These are phyloP conservation scores for Geotrichum candidum DNA, from an alignment of 1,139 yeast genomes.

Conservation along the genomic window DNA sequence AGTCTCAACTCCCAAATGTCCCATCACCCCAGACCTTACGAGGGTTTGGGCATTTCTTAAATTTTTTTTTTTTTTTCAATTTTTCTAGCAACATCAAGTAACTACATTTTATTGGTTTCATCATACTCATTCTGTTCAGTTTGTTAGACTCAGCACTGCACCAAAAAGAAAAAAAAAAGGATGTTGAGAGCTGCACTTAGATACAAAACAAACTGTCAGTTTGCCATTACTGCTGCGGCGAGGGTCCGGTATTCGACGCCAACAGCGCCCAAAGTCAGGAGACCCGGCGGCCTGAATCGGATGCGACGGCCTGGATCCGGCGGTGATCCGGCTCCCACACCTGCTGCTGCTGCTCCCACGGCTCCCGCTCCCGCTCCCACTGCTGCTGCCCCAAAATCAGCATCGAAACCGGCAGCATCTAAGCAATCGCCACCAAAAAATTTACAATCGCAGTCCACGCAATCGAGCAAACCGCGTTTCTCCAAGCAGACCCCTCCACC, in stretches of 20 bases:
- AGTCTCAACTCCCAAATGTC: background rate
- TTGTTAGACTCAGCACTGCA: background rate
- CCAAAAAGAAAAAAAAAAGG: background rate
- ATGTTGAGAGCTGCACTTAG: conserved; percentile 4
- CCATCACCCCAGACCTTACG: background rate
- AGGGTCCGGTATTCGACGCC: no score
- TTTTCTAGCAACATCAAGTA: background rate
- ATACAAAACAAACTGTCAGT: background rate
- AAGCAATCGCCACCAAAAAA: background rate
- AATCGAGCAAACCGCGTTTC: background rate
- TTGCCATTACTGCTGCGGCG: background rate
- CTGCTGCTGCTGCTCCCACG: background rate
- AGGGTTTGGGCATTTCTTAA: background rate
- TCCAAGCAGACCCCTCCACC: background rate
- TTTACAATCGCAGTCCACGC: background rate
- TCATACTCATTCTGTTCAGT: background rate
- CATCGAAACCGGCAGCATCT: background rate
- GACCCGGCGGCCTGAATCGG: background rate
- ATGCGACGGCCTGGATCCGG: background rate
- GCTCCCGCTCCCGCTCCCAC: background rate
- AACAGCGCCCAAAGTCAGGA: background rate
- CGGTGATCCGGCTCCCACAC: background rate
- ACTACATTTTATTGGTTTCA: background rate
- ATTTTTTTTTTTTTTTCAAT: background rate
- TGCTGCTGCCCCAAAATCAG: background rate